Evolutionary conservation across 305 asterid species (phyloP), one percentile per base, ranked within the genome.

Genomic region (Fraxinus paxiana): DNA sequence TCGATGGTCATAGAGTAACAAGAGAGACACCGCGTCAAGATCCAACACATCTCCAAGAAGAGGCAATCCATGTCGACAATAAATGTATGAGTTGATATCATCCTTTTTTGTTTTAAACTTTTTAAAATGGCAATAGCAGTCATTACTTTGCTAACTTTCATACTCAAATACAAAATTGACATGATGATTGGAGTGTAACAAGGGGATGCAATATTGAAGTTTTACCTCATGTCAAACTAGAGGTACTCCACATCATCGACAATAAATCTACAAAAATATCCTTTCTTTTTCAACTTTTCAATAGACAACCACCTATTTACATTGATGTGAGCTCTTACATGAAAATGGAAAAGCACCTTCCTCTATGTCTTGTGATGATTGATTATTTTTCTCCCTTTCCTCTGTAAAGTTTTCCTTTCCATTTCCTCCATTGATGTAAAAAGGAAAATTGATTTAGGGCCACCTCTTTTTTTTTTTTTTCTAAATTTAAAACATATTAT

Each of bases 401-500:
- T 17, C 51, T 71, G 22, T 12, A 17, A 76, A 79, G 46, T 70
- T 70, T 31, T 70, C 41, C 74, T 79, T 75, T 38, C 67, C 34
- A 41, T 78, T 79, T 75, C 77, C 77, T 78, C 82, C 76, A 79
- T 76, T 81, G 51, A 78, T 78, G 81, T 85, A 26, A 72, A 59
- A 77, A 46, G 38, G 46, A 46, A 34, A 56, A 24, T 30, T 69
- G 20, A 48, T 77, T 7, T 73, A 51, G 74, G 26, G 1, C 71
- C 81, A 71, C 81, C 13, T 70, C 34, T 26, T 48, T 65, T 41
- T 65, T 10, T 46, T 28, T 46, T 28, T 77, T 20, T 28, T 24
- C 20, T 30, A 69, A 79, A 26, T 3, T 56, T 35, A 61, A 15
- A 56, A 20, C 54, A 80, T 28, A 77, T 77, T 76, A 70, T 13